Base-by-base conservation (phyloP, 345 rosid species). In the Capsella bursapastoris region DNA sequence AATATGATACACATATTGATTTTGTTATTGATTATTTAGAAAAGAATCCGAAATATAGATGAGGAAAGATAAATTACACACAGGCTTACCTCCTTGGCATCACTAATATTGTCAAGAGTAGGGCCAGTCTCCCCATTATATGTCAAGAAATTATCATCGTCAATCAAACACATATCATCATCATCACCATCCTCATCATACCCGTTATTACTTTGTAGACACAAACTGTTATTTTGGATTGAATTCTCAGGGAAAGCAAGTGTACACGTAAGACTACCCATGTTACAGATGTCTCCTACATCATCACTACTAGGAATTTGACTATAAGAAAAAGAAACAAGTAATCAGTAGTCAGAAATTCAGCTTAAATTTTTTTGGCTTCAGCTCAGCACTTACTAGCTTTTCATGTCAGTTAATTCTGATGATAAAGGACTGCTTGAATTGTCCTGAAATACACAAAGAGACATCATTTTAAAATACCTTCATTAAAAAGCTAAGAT, bases 201-300 rank as follows among this genome's bases (percentile, higher is more conserved):
- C 58, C 79, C 80, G 14, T 43, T 43, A 44, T 53, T 75, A 63
- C 64, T 73, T 63, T 72, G 57, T 71, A 38, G 63, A 87, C 83
- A 73, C 7, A 62, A 37, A 44, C 64, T 70, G 31, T 66, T 70
- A 40, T 72, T 47, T 74, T 80, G 81, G 29, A 73, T 52, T 5
- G 78, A 41, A 55, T 83, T 80, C 64, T 73, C 77, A 0, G 64
- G 68, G 50, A 56, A 55, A 32, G 69, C 70, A 48, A 74, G 63
- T 70, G 88, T 78, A 84, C 80, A 66, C 74, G 53, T 87, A 51
- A 84, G 73, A 70, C 85, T 82, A 40, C 84, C 93, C 87, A 89
- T 57, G 76, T 91, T 84, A 75, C 86, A 86, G 27, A 84, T 32
- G 65, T 85, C 93, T 55, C 27, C 70, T 14, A 73, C 80, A 75